phyloP scores from a whole-genome alignment of 2,329 filamentous ascomycete genomes.

The Penicillium sclerotiorum region DNA sequence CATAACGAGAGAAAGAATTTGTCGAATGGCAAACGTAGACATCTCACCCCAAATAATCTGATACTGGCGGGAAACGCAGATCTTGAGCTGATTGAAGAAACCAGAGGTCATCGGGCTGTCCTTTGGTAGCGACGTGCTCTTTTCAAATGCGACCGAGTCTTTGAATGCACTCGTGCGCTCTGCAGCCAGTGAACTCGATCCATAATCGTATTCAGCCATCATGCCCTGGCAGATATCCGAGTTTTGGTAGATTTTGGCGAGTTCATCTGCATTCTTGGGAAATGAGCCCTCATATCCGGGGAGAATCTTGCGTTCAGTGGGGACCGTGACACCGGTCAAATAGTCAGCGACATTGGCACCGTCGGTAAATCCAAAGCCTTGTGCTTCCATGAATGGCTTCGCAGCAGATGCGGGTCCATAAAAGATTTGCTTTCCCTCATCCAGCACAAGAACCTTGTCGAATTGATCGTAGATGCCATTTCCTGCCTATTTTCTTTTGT shows the following conservation, averaged over 20 bases:
- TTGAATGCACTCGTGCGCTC: slow-evolving; percentile 58
- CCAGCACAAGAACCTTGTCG: slow-evolving; percentile 70
- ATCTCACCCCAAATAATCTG: slow-evolving; percentile 69
- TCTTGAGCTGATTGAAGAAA: slow-evolving; percentile 59
- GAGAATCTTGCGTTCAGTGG: slow-evolving; percentile 50
- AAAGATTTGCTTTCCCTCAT: slow-evolving; percentile 66
- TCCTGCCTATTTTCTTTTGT: no score
- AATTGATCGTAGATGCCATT: slow-evolving; percentile 71
- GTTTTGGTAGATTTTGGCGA: slow-evolving; percentile 54
- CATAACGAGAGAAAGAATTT: not conserved
- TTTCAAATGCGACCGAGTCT: slow-evolving; percentile 56
- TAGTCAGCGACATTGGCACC: slow-evolving; percentile 68
- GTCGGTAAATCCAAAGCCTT: slow-evolving; percentile 65
- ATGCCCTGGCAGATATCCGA: slow-evolving; percentile 10
- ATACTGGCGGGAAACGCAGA: slow-evolving; percentile 63
- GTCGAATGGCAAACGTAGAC: slow-evolving; percentile 61
- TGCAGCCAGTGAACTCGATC: slow-evolving; percentile 48
- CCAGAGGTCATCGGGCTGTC: slow-evolving; percentile 60
- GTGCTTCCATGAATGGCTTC: slow-evolving; percentile 64
- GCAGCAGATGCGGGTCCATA: slow-evolving; percentile 64
- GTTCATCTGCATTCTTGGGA: slow-evolving; percentile 50
- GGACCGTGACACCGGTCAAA: slow-evolving; percentile 66
- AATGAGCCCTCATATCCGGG: slow-evolving; percentile 48
- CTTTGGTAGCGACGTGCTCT: slow-evolving; percentile 56
- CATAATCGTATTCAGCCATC: slow-evolving; percentile 58